Evolutionary conservation across 1,284 basidiomycete species (phyloP).

Genomic region (Porogramme epimiltina): DNA sequence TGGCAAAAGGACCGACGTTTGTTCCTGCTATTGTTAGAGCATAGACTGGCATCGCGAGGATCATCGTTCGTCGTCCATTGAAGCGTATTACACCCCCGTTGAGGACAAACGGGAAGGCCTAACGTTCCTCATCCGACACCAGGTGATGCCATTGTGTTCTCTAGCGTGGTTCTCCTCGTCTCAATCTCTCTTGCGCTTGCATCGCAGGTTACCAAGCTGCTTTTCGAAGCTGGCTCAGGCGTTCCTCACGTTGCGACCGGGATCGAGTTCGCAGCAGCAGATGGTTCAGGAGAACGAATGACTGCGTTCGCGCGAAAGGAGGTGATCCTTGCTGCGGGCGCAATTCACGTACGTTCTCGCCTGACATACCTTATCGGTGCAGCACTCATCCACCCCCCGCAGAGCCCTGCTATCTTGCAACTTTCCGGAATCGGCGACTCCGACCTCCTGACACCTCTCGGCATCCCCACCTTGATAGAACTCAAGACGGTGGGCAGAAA

Average conservation of each 20-base stretch:
- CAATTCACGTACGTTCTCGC: constrained; percentile 19
- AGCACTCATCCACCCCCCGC: background rate
- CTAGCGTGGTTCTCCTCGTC: background rate
- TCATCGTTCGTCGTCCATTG: constrained; percentile 41
- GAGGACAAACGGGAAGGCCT: constrained; percentile 35
- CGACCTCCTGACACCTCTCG: constrained; percentile 37
- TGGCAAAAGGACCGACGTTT: background rate
- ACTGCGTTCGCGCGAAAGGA: constrained; percentile 48
- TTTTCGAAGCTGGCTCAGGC: constrained; percentile 42
- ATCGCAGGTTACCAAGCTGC: constrained; percentile 57
- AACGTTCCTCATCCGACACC: constrained; percentile 37
- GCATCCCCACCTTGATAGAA: constrained; percentile 38
- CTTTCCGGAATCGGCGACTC: constrained; percentile 49
- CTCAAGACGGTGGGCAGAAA: constrained; percentile 47
- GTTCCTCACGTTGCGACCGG: constrained; percentile 51
- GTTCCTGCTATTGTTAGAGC: constrained; percentile 21
- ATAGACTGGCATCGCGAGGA: constrained; percentile 35
- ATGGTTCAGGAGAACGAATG: constrained; percentile 22
- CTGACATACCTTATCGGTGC: background rate
- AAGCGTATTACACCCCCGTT: constrained; percentile 44
- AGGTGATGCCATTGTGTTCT: background rate
- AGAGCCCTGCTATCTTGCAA: constrained; percentile 44
- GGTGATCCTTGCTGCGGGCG: constrained; percentile 54
- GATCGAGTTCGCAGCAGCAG: constrained; percentile 47
- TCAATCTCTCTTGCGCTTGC: no score